These are phyloP conservation scores for Jatropha multifida DNA, from an alignment of 441 rosid genomes.

Conservation along the genomic window DNA sequence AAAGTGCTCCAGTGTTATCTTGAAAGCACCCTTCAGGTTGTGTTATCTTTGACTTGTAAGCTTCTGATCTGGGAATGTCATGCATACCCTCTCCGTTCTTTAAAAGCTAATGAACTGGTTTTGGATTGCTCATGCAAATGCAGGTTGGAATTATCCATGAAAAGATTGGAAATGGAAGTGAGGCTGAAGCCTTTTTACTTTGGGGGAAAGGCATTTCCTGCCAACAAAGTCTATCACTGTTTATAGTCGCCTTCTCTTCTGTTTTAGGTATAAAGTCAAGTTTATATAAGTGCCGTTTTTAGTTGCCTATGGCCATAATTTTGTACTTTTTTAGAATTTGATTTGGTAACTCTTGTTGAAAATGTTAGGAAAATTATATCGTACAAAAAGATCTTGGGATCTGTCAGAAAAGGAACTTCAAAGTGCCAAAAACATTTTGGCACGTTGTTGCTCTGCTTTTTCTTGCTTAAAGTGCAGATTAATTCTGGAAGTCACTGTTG, in stretches of 20 bases:
- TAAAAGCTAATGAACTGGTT: not conserved
- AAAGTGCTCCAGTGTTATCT: conserved; percentile 81
- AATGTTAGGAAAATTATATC: conserved; percentile 65
- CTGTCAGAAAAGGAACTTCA: conserved; percentile 66
- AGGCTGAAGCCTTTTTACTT: conserved; percentile 66
- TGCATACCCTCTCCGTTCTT: not conserved
- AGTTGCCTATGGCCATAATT: not conserved
- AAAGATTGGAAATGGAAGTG: conserved; percentile 74
- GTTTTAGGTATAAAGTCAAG: conserved; percentile 56
- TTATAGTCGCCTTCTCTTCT: conserved; percentile 69
- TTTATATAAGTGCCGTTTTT: not conserved
- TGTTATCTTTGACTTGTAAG: conserved; percentile 24
- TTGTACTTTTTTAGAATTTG: not conserved
- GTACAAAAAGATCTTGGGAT: conserved; percentile 60
- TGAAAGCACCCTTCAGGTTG: conserved; percentile 95
- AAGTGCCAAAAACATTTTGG: conserved; percentile 54
- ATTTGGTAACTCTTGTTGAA: conserved; percentile 18
- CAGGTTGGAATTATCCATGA: conserved; percentile 84
- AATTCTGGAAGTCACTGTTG: conserved; percentile 56
- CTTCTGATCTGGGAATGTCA: conserved; percentile 25
- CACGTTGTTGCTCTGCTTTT: conserved; percentile 29
- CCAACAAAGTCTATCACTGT: conserved; percentile 55
- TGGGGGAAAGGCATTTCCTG: conserved; percentile 86
- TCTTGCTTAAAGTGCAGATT: conserved; percentile 68
- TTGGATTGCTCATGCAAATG: conserved; percentile 16